These are phyloP conservation scores for Yarrowia sp. DNA, from an alignment of 805 yeast species.

Conservation along the genomic window DNA sequence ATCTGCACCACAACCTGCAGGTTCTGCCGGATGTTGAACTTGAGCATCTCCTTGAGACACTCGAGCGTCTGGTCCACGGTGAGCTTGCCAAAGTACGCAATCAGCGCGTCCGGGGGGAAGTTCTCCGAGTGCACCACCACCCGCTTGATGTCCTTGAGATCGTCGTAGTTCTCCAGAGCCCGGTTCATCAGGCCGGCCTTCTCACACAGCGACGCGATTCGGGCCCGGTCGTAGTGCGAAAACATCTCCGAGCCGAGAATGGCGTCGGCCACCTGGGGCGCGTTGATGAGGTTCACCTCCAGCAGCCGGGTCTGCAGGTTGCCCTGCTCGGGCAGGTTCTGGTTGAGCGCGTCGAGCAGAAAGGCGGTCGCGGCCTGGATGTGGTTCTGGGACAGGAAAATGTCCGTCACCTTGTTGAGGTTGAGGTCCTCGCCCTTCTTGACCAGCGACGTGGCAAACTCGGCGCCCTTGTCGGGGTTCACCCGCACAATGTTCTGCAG, in stretches of 20 bases:
- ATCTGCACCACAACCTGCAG: conserved; percentile 94
- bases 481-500: conserved; percentile 89
- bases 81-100: conserved; percentile 87
- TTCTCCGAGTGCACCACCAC: conserved; percentile 83
- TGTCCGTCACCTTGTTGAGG: conserved; percentile 86
- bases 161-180: conserved; percentile 95
- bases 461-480: conserved; percentile 98
- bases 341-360: conserved; percentile 91
- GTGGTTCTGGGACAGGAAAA: conserved; percentile 91
- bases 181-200: conserved; percentile 95
- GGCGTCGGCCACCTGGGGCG: conserved; percentile 99
- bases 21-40: conserved; percentile 79
- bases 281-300: conserved; percentile 90
- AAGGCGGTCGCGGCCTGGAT: conserved; percentile 98
- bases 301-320: conserved; percentile 93
- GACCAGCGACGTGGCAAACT: conserved; percentile 88
- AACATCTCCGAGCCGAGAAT: conserved; percentile 95
- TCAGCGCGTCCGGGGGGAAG: conserved; percentile 93
- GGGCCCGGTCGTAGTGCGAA: conserved; percentile 91
- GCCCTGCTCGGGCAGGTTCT: conserved; percentile 92
- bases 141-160: conserved; percentile 92
- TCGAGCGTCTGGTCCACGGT: conserved; percentile 92
- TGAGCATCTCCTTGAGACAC: conserved; percentile 85
- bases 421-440: conserved; percentile 70
- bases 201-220: conserved; percentile 91